Evolutionary conservation across 106 monocot genomes (phyloP).

Genomic region (Allium fistulosum): DNA sequence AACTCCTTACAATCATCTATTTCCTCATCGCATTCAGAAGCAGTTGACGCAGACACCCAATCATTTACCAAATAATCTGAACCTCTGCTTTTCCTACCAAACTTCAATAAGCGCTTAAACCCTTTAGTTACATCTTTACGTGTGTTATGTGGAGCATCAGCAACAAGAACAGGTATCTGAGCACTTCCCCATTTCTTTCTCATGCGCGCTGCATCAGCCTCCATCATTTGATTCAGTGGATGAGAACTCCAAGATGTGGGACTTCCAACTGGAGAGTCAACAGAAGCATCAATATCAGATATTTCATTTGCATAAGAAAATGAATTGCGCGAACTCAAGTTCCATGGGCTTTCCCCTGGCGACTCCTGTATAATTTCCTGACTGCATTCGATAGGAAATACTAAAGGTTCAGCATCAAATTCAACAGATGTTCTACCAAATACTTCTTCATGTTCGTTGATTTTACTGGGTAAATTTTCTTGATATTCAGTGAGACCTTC

Average conservation of each 20-base stretch:
- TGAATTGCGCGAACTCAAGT: constrained; percentile 27
- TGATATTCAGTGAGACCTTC: constrained; percentile 22
- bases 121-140: constrained; percentile 71
- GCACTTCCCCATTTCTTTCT: constrained; percentile 93
- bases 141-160: constrained; percentile 38
- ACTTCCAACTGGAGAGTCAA: constrained; percentile 51
- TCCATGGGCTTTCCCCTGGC: constrained; percentile 38
- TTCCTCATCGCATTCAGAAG: constrained; percentile 84
- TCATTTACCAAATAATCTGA: constrained; percentile 40
- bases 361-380: constrained; percentile 26
- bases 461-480: constrained; percentile 22
- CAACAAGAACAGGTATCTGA: constrained; percentile 51
- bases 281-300: constrained; percentile 60
- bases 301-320: constrained; percentile 59
- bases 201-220: constrained; percentile 51
- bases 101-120: constrained; percentile 71
- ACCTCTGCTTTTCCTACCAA: constrained; percentile 72
- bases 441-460: constrained; percentile 35
- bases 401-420: constrained; percentile 20
- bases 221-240: constrained; percentile 35
- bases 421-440: constrained; percentile 28
- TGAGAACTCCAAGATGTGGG: constrained; percentile 56
- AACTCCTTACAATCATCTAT: constrained; percentile 45
- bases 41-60: constrained; percentile 74
- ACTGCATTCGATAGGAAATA: constrained; percentile 41